Percentiles rank a stretch among this genome's conserved stretches.
Conservation (phyloP, 2,329 filamentous ascomycete species). For the Sporothrix protearum region DNA sequence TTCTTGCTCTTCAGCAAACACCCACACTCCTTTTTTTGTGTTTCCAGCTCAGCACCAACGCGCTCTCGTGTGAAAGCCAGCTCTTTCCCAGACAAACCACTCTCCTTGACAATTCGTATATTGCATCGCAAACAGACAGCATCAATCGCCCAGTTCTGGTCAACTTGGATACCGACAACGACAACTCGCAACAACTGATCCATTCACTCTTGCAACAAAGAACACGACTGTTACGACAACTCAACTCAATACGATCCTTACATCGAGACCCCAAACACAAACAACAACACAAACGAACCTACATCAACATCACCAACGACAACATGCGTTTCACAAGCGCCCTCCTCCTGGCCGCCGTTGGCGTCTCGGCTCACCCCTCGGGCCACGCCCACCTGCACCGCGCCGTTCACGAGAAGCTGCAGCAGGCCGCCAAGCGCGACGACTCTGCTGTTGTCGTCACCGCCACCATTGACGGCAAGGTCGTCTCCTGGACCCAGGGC, state of each 20-base stretch:
- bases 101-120: slow-evolving; percentile 18
- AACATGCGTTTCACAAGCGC: slow-evolving; percentile 32
- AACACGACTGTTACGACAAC: slow-evolving; percentile 14
- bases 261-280: background rate
- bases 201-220: background rate
- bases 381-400: slow-evolving; percentile 39
- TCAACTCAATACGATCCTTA: background rate
- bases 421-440: slow-evolving; percentile 30
- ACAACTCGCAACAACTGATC: background rate
- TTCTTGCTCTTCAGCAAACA: slow-evolving; percentile 17
- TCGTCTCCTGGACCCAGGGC: slow-evolving; percentile 33
- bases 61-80: slow-evolving; percentile 16
- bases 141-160: slow-evolving; percentile 25
- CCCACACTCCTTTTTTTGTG: slow-evolving; percentile 19
- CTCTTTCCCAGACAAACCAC: slow-evolving; percentile 15
- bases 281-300: slow-evolving; percentile 2
- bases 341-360: slow-evolving; percentile 35
- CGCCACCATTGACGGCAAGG: slow-evolving; percentile 33
- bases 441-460: slow-evolving; percentile 29
- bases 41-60: slow-evolving; percentile 1
- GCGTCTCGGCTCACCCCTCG: slow-evolving; percentile 37
- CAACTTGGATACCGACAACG: slow-evolving; percentile 25
- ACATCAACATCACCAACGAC: background rate
- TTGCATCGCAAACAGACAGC: background rate
- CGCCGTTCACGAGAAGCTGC: slow-evolving; percentile 32